Evolutionary conservation across 1,284 basidiomycete species (phyloP).

Genomic region (Caloboletus inedulis): DNA sequence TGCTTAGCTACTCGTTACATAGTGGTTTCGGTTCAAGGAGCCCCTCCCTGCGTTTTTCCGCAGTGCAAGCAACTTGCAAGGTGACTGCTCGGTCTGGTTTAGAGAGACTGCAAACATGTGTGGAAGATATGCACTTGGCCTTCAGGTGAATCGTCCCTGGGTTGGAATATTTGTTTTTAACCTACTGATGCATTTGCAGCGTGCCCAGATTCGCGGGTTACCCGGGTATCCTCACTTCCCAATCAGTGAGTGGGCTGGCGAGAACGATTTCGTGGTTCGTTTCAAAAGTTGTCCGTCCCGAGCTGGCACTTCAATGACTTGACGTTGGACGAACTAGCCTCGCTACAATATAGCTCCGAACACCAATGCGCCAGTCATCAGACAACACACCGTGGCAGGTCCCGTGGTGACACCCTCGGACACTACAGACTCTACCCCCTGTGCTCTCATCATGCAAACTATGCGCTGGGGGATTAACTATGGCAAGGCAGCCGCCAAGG

Average conservation of each 20-base stretch:
- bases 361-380: slow-evolving; percentile 63
- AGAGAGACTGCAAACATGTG: slow-evolving; percentile 44
- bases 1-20: too few species aligned
- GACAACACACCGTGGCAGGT: slow-evolving; percentile 29
- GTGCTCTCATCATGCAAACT: slow-evolving; percentile 51
- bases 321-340: slow-evolving; percentile 26
- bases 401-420: background rate
- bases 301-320: too few species aligned
- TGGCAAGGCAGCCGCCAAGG: slow-evolving; percentile 70
- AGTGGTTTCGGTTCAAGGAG: too few species aligned
- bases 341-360: slow-evolving; percentile 73
- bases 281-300: background rate
- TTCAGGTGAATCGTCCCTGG: slow-evolving; percentile 36
- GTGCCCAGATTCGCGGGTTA: slow-evolving; percentile 40
- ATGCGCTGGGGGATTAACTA: slow-evolving; percentile 94
- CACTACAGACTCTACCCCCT: slow-evolving; percentile 1
- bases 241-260: slow-evolving; percentile 60
- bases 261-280: slow-evolving; percentile 54
- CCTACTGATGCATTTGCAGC: slow-evolving; percentile 13
- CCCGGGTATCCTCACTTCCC: slow-evolving; percentile 43
- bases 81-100: too few species aligned
- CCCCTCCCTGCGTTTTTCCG: too few species aligned
- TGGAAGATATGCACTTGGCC: slow-evolving; percentile 58
- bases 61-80: too few species aligned
- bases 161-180: background rate